phyloP scores from a whole-genome alignment of 495 filamentous ascomycete genomes.

The Aspergillus steynii region DNA sequence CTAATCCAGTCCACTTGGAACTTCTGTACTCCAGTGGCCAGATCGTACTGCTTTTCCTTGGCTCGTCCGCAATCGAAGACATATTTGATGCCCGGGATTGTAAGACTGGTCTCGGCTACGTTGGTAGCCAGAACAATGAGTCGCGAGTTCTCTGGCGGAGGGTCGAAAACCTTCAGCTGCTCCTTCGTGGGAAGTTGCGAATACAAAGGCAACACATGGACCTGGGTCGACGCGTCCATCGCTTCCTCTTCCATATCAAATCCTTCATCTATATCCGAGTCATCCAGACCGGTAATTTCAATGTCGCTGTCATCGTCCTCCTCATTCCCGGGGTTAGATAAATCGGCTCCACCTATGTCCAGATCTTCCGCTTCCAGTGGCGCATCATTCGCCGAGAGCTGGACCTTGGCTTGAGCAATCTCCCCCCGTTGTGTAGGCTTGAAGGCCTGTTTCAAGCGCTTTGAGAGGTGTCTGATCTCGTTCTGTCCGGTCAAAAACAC shows the following conservation, averaged over 20 bases:
- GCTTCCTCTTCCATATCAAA: conserved; percentile 61
- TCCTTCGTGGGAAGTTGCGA: conserved; percentile 92
- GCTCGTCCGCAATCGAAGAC: conserved; percentile 93
- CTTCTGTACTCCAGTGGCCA: conserved; percentile 84
- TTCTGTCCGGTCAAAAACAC: conserved; percentile 95
- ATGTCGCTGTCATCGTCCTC: conserved; percentile 39
- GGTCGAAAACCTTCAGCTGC: conserved; percentile 90
- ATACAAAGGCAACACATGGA: conserved; percentile 89
- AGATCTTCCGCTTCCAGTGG: conserved; percentile 85
- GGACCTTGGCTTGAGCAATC: conserved; percentile 60
- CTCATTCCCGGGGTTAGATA: conserved; percentile 35
- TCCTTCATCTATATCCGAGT: conserved; percentile 57
- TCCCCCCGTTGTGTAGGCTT: conserved; percentile 55
- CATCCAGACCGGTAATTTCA: conserved; percentile 51
- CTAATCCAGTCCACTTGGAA: conserved; percentile 97
- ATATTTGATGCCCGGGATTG: conserved; percentile 93
- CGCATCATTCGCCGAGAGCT: conserved; percentile 73
- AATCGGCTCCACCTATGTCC: conserved; percentile 67
- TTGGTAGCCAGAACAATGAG: conserved; percentile 94
- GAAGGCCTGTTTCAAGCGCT: conserved; percentile 73
- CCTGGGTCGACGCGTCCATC: conserved; percentile 64
- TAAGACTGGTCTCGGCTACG: conserved; percentile 94
- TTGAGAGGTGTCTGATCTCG: conserved; percentile 79
- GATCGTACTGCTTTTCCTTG: conserved; percentile 88
- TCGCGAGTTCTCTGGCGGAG: conserved; percentile 78